These are phyloP conservation scores for Olyra latifolia DNA, from an alignment of 176 grass and related monocot species.

Conservation along the genomic window DNA sequence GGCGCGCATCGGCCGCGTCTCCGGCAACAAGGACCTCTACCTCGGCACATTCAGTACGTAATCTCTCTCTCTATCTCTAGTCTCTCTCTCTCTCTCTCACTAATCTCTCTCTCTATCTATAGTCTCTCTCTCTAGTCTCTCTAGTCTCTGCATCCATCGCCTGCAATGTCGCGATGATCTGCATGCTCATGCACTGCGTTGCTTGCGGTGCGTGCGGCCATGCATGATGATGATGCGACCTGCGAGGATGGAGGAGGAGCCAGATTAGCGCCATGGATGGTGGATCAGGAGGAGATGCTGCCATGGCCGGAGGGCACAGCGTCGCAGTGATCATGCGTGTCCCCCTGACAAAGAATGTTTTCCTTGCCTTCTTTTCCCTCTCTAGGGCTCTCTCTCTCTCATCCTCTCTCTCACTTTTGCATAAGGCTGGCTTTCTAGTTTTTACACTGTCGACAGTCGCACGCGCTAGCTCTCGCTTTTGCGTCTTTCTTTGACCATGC, in stretches of 20 bases:
- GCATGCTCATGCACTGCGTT: neutral
- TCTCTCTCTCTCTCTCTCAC: neutral
- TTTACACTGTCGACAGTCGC: conserved; percentile 46
- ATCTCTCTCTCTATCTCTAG: neutral
- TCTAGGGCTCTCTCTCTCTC: conserved; percentile 14
- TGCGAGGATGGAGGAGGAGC: too few species aligned
- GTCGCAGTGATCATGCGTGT: conserved; percentile 43
- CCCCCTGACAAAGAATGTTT: conserved; percentile 61
- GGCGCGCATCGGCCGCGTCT: conserved; percentile 94
- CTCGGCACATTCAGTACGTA: conserved; percentile 94
- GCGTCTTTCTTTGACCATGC: conserved; percentile 27
- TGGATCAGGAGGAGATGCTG: neutral
- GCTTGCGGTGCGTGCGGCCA: too few species aligned
- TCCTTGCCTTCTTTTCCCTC: conserved; percentile 17
- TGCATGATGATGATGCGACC: too few species aligned
- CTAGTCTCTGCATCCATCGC: too few species aligned
- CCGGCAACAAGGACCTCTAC: conserved; percentile 99
- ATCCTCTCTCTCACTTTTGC: conserved; percentile 38
- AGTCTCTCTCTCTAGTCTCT: too few species aligned
- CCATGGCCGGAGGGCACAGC: conserved; percentile 39
- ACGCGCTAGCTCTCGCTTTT: conserved; percentile 32
- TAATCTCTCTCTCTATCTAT: too few species aligned
- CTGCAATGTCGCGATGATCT: too few species aligned
- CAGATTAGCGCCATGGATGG: too few species aligned
- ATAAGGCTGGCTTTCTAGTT: conserved; percentile 74